Conservation (phyloP, 1,139 yeast genomes). For the Kluyveromyces marxianus region DNA sequence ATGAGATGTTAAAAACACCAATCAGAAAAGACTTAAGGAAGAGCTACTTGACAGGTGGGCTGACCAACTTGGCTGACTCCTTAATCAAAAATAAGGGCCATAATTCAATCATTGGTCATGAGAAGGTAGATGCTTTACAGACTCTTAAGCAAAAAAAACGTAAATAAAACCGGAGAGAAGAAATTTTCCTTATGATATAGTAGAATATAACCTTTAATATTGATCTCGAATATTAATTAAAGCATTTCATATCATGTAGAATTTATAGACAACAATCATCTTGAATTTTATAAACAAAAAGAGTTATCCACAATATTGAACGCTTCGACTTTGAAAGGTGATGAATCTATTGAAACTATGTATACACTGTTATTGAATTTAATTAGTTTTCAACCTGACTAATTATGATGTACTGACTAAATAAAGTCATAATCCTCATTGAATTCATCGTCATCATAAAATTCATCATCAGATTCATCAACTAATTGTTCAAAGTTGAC, state of each 20-base stretch:
- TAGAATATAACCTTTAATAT: no score
- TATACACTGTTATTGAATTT: no score
- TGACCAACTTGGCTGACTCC: constrained; percentile 77
- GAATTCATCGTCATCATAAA: constrained; percentile 70
- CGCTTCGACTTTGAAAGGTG: no score
- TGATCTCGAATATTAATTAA: no score
- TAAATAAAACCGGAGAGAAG: constrained; percentile 5
- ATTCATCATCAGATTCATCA: constrained; percentile 86
- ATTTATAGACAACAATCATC: no score
- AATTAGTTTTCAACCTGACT: no score
- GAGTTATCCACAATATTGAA: no score
- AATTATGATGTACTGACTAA: constrained; percentile 10
- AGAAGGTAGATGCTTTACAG: constrained; percentile 61
- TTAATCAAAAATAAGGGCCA: constrained; percentile 68
- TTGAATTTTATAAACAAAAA: no score
- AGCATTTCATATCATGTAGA: no score
- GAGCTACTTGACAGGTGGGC: constrained; percentile 80
- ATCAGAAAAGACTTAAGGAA: constrained; percentile 63
- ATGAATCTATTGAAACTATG: no score
- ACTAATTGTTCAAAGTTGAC: constrained; percentile 92
- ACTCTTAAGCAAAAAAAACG: constrained; percentile 43
- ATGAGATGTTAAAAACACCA: constrained; percentile 46
- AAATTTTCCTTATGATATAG: no score
- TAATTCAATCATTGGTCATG: constrained; percentile 62
- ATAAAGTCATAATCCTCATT: constrained; percentile 34